Evolutionary conservation across 768 basidiomycete genomes (phyloP), one percentile per base, ranked within the genome.

Genomic region (Mycena galericulata): DNA sequence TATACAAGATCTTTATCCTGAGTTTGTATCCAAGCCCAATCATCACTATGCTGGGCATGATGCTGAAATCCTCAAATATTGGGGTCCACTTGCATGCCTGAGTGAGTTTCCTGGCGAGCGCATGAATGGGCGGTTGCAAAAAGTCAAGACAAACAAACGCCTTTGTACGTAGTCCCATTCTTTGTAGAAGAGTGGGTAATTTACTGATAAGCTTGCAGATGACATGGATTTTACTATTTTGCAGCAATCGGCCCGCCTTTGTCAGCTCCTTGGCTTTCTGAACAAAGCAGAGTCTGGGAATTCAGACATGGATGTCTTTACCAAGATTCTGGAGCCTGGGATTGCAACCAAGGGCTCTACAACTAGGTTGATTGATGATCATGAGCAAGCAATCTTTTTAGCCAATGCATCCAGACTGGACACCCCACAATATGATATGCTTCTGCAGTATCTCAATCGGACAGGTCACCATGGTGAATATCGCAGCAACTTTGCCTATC

Each of bases 31-130:
- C 8, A 36, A 36, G 34, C 78, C 79, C 12, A 81, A 81, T 65
- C 76, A 79, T 51, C 79, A 81, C 51, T 81, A 72, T 71, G 79
- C 78, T 24, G 76, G 79, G 79, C 79, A 80, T 46, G 74, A 76
- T 73, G 72, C 61, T 15, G 58, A 65, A 10, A 51, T 74, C 1
- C 49, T 81, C 17, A 78, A 77, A 59, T 74, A 61, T 50, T 81
- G 79, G 80, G 79, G 78, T 1, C 77, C 79, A 30, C 55, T 79
- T 5, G 22, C 73, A 17, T 50, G 47, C 6, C 54, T 81, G 12
- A 78, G 77, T 74, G 77, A 81, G 47, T 79, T 79, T 67, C 65
- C 74, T 43, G 74, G 76, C 45, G 78, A 81, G 64, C 64, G 70
- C 24, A 55, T 77, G 59, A 80, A 80, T 76, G 78, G 79, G n/a